These are phyloP conservation scores for Colletotrichum truncatum DNA, from an alignment of 2,329 filamentous ascomycete species.

Conservation along the genomic window DNA sequence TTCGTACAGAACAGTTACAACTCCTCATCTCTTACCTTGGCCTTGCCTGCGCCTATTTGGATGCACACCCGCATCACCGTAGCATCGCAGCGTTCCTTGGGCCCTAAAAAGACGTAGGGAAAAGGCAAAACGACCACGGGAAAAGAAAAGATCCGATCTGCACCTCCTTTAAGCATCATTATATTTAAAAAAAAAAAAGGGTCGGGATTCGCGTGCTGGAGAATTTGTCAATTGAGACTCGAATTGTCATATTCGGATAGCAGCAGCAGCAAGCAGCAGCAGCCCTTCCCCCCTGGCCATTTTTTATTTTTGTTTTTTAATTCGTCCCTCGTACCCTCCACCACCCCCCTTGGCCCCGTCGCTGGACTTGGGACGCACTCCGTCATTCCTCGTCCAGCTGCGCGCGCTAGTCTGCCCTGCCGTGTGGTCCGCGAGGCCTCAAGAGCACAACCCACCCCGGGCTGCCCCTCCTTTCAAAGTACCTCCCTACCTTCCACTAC, in stretches of 20 bases:
- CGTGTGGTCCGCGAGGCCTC: constrained; percentile 29
- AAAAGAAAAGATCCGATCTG: neutral
- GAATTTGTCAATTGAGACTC: neutral
- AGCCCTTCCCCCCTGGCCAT: neutral
- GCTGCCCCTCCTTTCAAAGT: constrained; percentile 24
- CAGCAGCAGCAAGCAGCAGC: neutral
- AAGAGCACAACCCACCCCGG: constrained; percentile 13
- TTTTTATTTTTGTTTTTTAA: neutral
- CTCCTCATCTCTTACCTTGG: neutral
- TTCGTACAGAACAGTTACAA: neutral
- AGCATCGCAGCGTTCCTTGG: neutral
- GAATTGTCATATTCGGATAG: neutral
- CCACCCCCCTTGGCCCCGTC: neutral
- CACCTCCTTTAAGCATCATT: neutral
- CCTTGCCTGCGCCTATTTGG: neutral
- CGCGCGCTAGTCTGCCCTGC: constrained; percentile 29
- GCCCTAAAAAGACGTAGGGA: neutral
- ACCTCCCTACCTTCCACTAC: constrained; percentile 14
- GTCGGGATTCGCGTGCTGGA: neutral
- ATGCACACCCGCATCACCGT: neutral
- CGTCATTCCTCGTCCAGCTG: constrained; percentile 30
- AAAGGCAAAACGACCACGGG: neutral
- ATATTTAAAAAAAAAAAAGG: too few relatives aligned
- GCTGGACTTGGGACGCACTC: constrained; percentile 28
- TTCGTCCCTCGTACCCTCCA: neutral